Percentiles rank a stretch among this genome's conserved stretches.
Evolutionary conservation across 2,329 filamentous ascomycete genomes (phyloP).

Genomic region (Akanthomyces muscarius): DNA sequence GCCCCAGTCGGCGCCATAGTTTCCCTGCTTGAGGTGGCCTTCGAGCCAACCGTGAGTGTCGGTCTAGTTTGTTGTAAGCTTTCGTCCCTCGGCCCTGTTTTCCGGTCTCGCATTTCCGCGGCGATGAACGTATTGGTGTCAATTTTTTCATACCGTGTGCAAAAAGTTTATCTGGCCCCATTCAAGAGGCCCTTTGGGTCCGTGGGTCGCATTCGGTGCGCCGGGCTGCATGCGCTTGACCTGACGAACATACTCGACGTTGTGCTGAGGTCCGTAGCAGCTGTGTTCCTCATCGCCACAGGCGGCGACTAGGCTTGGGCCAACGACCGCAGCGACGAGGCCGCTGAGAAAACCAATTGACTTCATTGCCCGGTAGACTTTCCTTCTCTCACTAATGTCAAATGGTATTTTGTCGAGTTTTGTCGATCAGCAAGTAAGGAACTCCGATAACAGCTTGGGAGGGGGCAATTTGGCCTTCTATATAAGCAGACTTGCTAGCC

Average conservation of each 20-base stretch:
- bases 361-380: constrained; percentile 1
- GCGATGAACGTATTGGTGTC: not conserved
- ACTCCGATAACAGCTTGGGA: not conserved
- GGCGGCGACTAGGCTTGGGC: constrained; percentile 24
- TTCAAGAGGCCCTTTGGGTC: constrained; percentile 45
- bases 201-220: constrained; percentile 38
- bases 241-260: constrained; percentile 42
- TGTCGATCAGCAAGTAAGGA: not conserved
- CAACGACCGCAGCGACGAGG: constrained; percentile 17
- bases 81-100: not conserved
- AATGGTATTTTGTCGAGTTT: not conserved
- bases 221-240: constrained; percentile 48
- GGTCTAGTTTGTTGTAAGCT: constrained; percentile 32
- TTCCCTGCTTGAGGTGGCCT: constrained; percentile 57
- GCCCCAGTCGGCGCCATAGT: constrained; percentile 64
- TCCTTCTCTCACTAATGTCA: not conserved
- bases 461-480: not conserved
- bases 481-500: not conserved
- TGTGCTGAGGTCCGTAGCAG: constrained; percentile 40
- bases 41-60: constrained; percentile 61
- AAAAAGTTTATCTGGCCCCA: constrained; percentile 62
- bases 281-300: constrained; percentile 30
- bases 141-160: constrained; percentile 41
- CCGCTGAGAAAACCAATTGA: not conserved
- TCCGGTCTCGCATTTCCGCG: too few relatives aligned